A percentile compares a stretch with the other conserved stretches of the same genome.
Conservation (phyloP, 176 grass and related monocot species). For the Stipa capillata region DNA sequence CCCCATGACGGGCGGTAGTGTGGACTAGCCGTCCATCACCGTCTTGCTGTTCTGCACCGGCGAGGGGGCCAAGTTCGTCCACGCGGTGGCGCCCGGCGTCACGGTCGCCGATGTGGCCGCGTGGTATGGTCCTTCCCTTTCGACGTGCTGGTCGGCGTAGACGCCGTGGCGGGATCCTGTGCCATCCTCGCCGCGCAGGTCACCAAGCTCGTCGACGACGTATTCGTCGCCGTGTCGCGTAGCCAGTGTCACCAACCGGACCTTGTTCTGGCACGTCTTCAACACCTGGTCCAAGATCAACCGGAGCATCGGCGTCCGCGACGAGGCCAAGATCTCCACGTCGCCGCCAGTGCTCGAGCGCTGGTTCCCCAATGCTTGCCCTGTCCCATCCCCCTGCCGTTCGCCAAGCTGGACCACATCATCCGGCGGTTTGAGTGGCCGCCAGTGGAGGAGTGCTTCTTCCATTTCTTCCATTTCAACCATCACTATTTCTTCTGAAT, state of each 20-base stretch:
- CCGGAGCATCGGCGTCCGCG: not conserved
- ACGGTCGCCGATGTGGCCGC: constrained; percentile 17
- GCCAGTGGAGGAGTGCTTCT: too few species aligned
- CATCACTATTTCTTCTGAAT: too few species aligned
- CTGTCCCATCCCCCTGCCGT: too few species aligned
- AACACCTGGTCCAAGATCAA: constrained; percentile 44
- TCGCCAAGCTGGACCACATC: too few species aligned
- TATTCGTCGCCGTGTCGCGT: constrained; percentile 39
- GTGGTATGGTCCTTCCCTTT: constrained; percentile 21
- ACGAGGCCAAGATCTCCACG: not conserved
- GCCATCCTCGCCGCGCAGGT: constrained; percentile 34
- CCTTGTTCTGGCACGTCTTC: constrained; percentile 39
- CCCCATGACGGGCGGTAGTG: not conserved
- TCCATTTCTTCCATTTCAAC: too few species aligned
- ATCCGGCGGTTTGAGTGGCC: too few species aligned
- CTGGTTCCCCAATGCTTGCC: too few species aligned
- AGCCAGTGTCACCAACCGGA: constrained; percentile 35
- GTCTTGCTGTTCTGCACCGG: constrained; percentile 10
- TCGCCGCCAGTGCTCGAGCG: too few species aligned
- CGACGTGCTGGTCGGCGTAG: not conserved
- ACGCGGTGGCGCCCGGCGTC: constrained; percentile 28
- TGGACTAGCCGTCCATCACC: too few species aligned
- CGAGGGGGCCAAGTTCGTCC: constrained; percentile 46
- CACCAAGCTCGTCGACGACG: constrained; percentile 51
- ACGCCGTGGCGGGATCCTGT: not conserved